Evolutionary conservation across 805 yeast genomes (phyloP), one percentile per base, ranked within the genome.

Genomic region (Ogataea methanolica): DNA sequence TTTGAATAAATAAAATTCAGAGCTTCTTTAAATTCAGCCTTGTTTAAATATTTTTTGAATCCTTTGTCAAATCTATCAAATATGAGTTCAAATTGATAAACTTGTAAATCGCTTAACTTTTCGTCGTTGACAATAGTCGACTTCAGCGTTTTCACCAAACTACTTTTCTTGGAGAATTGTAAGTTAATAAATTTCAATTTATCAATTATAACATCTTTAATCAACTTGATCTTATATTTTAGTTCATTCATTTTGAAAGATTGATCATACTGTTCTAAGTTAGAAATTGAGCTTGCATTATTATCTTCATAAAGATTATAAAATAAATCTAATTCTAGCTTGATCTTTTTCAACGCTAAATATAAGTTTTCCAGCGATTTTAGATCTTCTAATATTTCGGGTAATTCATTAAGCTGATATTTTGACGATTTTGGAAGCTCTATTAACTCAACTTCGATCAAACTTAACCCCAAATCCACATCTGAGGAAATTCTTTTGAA

Each of bases 31-130:
- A 76, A 77, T 55, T 76, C 80, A 11, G 50, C 42, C 46, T 70
- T 70, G 33, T 66, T 63, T 45, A 76, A 58, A 34, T 65, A 60
- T 36, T 67, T 66, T 46, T 69, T 69, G 41, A 62, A 62, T 1
- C 68, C 66, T 33, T 57, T 61, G 47, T 65, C 68, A 47, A 71
- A 71, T 48, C 67, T 69, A 11, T 74, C 57, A 50, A 77, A 76
- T 15, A 73, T 68, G 5, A 70, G 56, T 50, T 72, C 76, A 53
- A 72, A 72, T 45, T 74, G 76, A 39, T 68, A 74, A 19, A 69
- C 33, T 17, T 49, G 47, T 36, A 55, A 40, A 29, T 46, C 47
- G 22, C 46, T 26, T 5, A 50, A 37, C 4, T 44, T 50, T 2
- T 22, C 17, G 29, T 41, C 33, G 12, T 33, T 41, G 4, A 23